Base-by-base conservation (phyloP, 2,329 filamentous ascomycete genomes). In the Tolypocladium album region DNA sequence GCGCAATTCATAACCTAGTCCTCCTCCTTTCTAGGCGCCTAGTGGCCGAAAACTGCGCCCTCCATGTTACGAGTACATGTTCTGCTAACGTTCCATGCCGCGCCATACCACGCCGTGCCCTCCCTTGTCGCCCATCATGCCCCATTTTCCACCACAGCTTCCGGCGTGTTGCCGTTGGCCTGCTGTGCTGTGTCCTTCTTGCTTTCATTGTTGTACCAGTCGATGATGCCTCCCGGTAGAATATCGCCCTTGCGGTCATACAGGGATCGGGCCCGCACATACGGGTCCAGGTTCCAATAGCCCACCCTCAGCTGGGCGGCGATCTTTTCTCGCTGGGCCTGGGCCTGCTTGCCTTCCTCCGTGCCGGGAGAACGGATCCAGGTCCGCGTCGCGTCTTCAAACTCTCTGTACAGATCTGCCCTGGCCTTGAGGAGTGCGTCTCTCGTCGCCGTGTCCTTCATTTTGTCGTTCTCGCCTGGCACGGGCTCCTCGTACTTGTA, bases 271-370 rank as follows among this genome's bases (percentile, higher is more conserved):
- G 92, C 90, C 45, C 94, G 81, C 38, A 97, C 72, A 71, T 93
- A 96, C 0, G 91, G 91, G 75, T 99, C 94, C 58, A 97, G 74
- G 45, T 82, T 80, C 93, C 94, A 99, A 76, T 97, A 99, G 66
- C 89, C 89, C 56, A 82, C 79, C 62, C 81, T 81, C 66, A 97
- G 70, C 63, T 82, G 75, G 57, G 79, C 79, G 2, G 89, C 87
- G 36, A 94, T 68, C 3, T 77, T 74, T 43, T 84, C 77, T 60
- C 91, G 79, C 71, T 84, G 82, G 56, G 76, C 75, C 70, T 84
- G 82, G 58, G 83, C 70, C 9, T 77, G 71, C 31, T 75, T 74
- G 58, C 75, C 75, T 64, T 82, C 63, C 34, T 71, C 76, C 52
- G 75, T 75, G 61, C 81, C 65, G 4, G 68, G 64, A 7, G 68